Percentiles rank a stretch among this genome's conserved stretches.
phyloP scores from a whole-genome alignment of 202 grass and related monocot genomes.

The Eragrostis tef region DNA sequence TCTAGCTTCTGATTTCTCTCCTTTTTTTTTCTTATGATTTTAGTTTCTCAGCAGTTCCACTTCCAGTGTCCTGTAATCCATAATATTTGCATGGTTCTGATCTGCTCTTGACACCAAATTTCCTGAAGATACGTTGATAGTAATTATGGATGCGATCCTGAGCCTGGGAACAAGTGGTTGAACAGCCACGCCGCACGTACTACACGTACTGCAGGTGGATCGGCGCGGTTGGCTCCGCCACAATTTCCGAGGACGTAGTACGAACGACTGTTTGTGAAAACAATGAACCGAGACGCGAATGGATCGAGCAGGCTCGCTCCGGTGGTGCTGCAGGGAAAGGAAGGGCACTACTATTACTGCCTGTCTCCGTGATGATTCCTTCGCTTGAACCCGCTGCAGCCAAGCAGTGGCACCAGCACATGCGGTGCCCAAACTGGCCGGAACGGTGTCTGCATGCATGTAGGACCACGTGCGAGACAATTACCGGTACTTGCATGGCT shows the following conservation, averaged over 20 bases:
- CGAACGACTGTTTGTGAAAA: background rate
- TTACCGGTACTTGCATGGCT: background rate
- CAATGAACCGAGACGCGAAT: background rate
- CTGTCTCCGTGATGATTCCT: background rate
- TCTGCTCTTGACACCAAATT: no score
- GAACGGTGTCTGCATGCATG: background rate
- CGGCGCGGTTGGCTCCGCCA: conserved; percentile 18
- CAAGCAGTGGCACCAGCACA: conserved; percentile 29
- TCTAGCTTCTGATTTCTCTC: background rate
- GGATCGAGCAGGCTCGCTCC: background rate
- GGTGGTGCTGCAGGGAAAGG: background rate
- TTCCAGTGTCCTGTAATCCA: no score
- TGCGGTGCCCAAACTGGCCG: background rate
- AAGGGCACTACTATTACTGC: background rate
- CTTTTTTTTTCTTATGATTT: no score
- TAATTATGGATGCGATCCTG: no score
- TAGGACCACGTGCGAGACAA: background rate
- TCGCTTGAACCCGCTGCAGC: background rate
- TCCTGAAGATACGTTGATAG: no score
- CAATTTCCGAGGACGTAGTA: conserved; percentile 30
- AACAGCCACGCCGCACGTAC: no score
- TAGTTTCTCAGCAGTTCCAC: no score
- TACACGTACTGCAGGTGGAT: background rate
- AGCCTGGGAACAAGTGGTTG: no score
- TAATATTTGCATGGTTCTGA: background rate